These are phyloP conservation scores for Erythrobasidium yunnanense DNA, from an alignment of 768 basidiomycete species.

Conservation along the genomic window DNA sequence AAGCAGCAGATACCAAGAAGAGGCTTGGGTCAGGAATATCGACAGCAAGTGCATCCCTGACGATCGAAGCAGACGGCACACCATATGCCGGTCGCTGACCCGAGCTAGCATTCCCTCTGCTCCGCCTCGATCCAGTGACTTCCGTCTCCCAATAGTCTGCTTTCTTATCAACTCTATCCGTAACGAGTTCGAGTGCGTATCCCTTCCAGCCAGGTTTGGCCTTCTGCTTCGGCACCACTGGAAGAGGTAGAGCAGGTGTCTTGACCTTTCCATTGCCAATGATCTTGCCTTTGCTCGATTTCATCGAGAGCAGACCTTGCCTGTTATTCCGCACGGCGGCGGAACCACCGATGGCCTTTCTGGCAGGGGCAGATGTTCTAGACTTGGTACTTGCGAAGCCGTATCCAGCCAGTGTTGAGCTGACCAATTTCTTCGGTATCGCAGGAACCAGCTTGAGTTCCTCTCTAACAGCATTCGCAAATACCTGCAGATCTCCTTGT, in stretches of 20 bases:
- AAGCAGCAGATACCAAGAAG: too few relatives aligned
- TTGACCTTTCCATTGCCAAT: background rate
- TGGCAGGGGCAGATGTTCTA: background rate
- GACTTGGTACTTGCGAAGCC: background rate
- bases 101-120: background rate
- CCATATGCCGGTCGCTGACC: too few relatives aligned
- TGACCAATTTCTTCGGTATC: background rate
- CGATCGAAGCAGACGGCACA: too few relatives aligned
- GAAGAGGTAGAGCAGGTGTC: background rate
- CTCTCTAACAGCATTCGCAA: slow-evolving; percentile 39
- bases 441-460: background rate
- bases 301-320: background rate
- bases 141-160: background rate
- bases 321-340: background rate
- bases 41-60: too few relatives aligned
- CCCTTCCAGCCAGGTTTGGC: slow-evolving; percentile 4
- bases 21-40: too few relatives aligned
- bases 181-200: background rate
- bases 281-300: slow-evolving; percentile 1
- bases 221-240: background rate
- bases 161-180: background rate
- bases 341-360: background rate
- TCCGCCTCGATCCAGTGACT: background rate
- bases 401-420: background rate
- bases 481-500: slow-evolving; percentile 73